Evolutionary conservation across 306 rosid species (phyloP), one percentile per base, ranked within the genome.

Genomic region (Cercis canadensis): DNA sequence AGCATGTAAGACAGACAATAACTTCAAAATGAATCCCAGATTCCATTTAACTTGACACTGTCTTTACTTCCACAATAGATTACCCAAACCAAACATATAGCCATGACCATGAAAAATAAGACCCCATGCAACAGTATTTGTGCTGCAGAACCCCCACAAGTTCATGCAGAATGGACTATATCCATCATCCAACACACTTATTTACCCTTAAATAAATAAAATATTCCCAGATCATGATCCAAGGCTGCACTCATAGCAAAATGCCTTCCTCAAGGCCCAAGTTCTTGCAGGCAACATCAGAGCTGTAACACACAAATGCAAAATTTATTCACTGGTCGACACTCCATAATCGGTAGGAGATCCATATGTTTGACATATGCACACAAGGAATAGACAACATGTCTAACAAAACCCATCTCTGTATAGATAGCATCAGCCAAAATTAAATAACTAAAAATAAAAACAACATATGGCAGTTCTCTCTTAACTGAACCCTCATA

Each of bases 271-370:
- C 93, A 90, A 88, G 94, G 88, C 86, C 92, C 85, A 80, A 52
- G 68, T 86, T 83, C 83, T 86, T 62, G 87, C 74, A 67, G 85
- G 87, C 85, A 77, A 74, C 85, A 88, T 81, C 88, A 78, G 71
- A 90, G 98, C 98, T 93, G 98, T 88, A 93, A 93, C 86, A 93
- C 89, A 91, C 82, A 90, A 93, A 76, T 83, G 84, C 62, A 87
- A 78, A 85, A 72, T 88, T 90, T 90, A 92, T 90, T 86, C 82
- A 78, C 82, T 69, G 81, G 81, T 78, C 64, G 82, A 75, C 73
- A 87, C 86, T 76, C 82, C 56, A 81, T 58, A 90, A 82, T 43
- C 14, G 74, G 74, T 57, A 80, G 83, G 78, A 81, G 85, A 86
- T 78, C 89, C 90, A 90, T 56, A 85, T 31, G 68, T 50, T 78